Percentiles rank a stretch among this genome's conserved stretches.
phyloP scores from a whole-genome alignment of 192 early-diverging fungal genomes.

The Coemansia sp. region DNA sequence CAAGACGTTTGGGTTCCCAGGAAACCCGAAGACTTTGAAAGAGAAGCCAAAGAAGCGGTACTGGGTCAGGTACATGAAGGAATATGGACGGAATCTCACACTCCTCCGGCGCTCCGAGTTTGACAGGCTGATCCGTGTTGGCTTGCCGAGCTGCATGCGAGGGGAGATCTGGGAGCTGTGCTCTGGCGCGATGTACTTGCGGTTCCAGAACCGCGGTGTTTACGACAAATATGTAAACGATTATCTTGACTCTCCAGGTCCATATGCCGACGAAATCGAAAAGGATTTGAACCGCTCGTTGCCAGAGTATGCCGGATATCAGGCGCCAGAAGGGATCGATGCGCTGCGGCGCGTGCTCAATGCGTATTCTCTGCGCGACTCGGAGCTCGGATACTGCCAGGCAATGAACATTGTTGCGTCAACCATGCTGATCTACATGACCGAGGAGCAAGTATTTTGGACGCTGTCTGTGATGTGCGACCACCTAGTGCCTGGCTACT shows the following conservation, averaged over 20 bases:
- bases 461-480: constrained; percentile 87
- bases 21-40: constrained; percentile 32
- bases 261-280: constrained; percentile 91
- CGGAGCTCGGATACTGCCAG: constrained; percentile 98
- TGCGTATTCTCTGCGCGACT: constrained; percentile 78
- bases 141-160: constrained; percentile 81
- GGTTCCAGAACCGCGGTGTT: constrained; percentile 82
- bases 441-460: constrained; percentile 98
- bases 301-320: constrained; percentile 93
- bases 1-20: constrained; percentile 51
- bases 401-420: constrained; percentile 99
- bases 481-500: constrained; percentile 90
- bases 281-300: constrained; percentile 93
- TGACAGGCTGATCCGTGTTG: constrained; percentile 85
- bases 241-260: constrained; percentile 68
- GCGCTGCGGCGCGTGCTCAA: constrained; percentile 90
- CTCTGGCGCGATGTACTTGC: constrained; percentile 82
- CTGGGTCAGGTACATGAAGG: constrained; percentile 55
- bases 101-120: constrained; percentile 77
- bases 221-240: constrained; percentile 62
- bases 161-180: constrained; percentile 95
- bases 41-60: constrained; percentile 33
- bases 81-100: constrained; percentile 88
- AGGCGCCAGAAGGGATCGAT: constrained; percentile 86
- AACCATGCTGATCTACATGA: constrained; percentile 88